A percentile compares a stretch with the other conserved stretches of the same genome.
These are phyloP conservation scores for Cinnamomum micranthum DNA, from an alignment of 164 flowering plant genomes.

Conservation along the genomic window DNA sequence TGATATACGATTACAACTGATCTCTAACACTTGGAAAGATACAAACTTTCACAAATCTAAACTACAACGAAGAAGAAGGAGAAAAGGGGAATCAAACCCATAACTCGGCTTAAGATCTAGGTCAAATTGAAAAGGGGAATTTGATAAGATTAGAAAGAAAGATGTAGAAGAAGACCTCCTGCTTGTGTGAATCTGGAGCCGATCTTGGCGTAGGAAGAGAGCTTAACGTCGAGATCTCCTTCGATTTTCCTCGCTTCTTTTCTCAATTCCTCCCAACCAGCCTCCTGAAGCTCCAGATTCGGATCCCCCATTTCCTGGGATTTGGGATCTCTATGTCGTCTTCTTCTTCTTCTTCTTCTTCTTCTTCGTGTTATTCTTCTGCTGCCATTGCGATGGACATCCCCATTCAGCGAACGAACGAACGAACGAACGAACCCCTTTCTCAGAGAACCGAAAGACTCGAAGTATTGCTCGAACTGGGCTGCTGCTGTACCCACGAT, in stretches of 20 bases:
- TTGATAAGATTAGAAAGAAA: not conserved
- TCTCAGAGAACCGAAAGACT: too few species aligned
- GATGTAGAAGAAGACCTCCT: slow-evolving; percentile 19
- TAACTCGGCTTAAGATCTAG: not conserved
- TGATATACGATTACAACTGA: not conserved
- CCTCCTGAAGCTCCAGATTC: slow-evolving; percentile 76
- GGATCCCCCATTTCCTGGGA: slow-evolving; percentile 39
- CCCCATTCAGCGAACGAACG: too few species aligned
- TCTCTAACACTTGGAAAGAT: not conserved
- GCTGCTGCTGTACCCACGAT: too few species aligned
- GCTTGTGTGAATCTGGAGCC: slow-evolving; percentile 80
- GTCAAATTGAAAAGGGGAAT: not conserved
- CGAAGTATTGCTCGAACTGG: too few species aligned
- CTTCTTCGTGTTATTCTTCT: not conserved
- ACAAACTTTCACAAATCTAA: not conserved
- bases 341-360: not conserved
- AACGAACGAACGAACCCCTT: too few species aligned
- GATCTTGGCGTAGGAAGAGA: slow-evolving; percentile 89
- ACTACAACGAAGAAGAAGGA: not conserved
- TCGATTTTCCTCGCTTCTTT: slow-evolving; percentile 89
- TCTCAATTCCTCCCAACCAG: slow-evolving; percentile 97
- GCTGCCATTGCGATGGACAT: not conserved
- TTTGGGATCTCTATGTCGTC: not conserved
- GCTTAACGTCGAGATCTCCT: slow-evolving; percentile 97
- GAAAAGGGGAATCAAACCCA: not conserved